Conservation (phyloP, 768 basidiomycete species). For the Boletus sensibilis region DNA sequence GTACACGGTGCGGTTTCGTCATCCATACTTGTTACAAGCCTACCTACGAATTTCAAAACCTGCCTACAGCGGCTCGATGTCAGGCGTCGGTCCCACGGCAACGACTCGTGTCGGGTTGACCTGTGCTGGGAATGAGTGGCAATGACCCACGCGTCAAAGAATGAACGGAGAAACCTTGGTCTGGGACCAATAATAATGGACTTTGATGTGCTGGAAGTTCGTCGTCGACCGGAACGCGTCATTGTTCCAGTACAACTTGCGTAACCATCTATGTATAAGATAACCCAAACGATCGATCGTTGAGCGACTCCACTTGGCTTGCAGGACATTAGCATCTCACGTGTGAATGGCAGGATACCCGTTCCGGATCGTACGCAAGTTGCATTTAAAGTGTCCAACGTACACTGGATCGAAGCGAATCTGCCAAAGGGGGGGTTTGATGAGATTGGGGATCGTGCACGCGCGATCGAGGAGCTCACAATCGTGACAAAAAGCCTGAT, state of each 20-base stretch:
- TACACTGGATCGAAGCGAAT: constrained; percentile 91
- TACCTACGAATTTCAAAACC: background rate
- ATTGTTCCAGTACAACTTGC: constrained; percentile 88
- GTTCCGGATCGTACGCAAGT: constrained; percentile 78
- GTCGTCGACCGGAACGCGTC: constrained; percentile 85
- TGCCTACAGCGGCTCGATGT: constrained; percentile 62
- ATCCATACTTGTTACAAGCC: background rate
- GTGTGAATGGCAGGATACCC: constrained; percentile 83
- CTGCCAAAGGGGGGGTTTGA: constrained; percentile 33
- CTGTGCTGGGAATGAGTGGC: constrained; percentile 35
- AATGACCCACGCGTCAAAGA: background rate
- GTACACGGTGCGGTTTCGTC: background rate
- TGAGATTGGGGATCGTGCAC: background rate
- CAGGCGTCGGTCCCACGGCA: constrained; percentile 68
- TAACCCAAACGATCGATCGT: background rate
- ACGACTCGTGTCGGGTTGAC: constrained; percentile 80
- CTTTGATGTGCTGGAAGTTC: constrained; percentile 77
- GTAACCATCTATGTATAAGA: constrained; percentile 59
- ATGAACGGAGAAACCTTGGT: constrained; percentile 14
- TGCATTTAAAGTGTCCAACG: constrained; percentile 92
- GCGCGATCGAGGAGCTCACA: constrained; percentile 41
- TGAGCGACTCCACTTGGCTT: background rate
- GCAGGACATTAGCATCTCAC: constrained; percentile 20
- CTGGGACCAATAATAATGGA: constrained; percentile 41
- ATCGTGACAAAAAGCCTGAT: constrained; percentile 92